These are phyloP conservation scores for Hanseniaspora lindneri DNA, from an alignment of 805 yeast genomes.

Conservation along the genomic window DNA sequence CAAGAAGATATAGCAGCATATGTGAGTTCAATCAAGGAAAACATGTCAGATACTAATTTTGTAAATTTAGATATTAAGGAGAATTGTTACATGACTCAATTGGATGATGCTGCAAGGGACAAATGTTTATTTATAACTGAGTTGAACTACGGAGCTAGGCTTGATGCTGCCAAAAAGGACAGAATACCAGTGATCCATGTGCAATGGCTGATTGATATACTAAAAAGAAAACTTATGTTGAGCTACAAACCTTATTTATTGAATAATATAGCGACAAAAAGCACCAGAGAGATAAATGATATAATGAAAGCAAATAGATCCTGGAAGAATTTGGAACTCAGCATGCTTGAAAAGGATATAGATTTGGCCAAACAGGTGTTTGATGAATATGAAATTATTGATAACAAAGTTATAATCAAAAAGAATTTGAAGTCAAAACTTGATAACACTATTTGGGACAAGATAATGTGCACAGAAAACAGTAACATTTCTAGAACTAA, in stretches of 20 bases:
- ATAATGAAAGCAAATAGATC: slow-evolving; percentile 10
- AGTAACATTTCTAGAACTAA: too few relatives aligned
- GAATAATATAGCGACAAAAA: slow-evolving; percentile 19
- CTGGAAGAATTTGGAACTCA: slow-evolving; percentile 6
- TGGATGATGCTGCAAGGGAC: slow-evolving; percentile 25
- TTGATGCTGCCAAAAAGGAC: slow-evolving; percentile 32
- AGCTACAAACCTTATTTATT: slow-evolving; percentile 29
- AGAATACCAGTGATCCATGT: slow-evolving; percentile 34
- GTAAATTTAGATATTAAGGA: slow-evolving; percentile 4
- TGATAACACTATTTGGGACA: slow-evolving; percentile 13
- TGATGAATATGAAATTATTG: slow-evolving; percentile 14
- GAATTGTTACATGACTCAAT: slow-evolving; percentile 12
- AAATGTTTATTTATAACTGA: slow-evolving; percentile 25
- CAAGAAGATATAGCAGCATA: not conserved
- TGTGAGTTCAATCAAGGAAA: not conserved
- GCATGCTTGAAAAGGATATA: not conserved
- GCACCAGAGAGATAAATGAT: slow-evolving; percentile 23
- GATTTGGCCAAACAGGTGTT: slow-evolving; percentile 7
- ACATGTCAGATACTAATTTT: slow-evolving; percentile 4
- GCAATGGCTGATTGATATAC: slow-evolving; percentile 35
- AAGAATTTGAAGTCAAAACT: slow-evolving; percentile 9
- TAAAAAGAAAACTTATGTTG: slow-evolving; percentile 32
- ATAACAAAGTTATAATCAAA: slow-evolving; percentile 11
- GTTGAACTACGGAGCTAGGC: slow-evolving; percentile 23
- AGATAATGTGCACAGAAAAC: slow-evolving; percentile 4